Evolutionary conservation across 2,329 filamentous ascomycete genomes (phyloP), one percentile per base, ranked within the genome.

Genomic region (Alternaria gansuensis): DNA sequence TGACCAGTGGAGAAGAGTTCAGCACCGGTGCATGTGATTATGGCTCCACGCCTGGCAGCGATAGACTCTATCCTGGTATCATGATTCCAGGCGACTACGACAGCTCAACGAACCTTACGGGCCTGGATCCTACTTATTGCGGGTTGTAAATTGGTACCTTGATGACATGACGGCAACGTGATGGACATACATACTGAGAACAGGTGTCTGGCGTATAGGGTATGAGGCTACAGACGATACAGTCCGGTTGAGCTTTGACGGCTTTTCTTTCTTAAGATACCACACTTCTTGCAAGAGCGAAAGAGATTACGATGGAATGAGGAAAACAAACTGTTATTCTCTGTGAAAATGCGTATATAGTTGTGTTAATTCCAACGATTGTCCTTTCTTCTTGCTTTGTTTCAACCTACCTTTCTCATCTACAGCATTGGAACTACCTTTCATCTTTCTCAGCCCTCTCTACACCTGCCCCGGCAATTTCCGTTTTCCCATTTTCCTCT

Each of bases 1-100:
- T 87, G 57, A 85, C 80, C 14, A 85, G 84, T 14, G 82, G 84
- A 2, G 82, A 82, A 51, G 74, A 78, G 44, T 78, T 78, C 60
- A 73, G 68, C 33, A 70, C 65, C 33, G 70, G 67, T 23, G 51
- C 59, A n/a, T 72, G 66, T 31, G 73, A 75, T 2, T 73, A 66
- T 39, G 70, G 65, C 1, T 66, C 67, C 7, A 71, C 72, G 23
- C 70, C 73, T 8, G 66, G 70, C 4, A 72, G 69, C 50, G 75
- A 77, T 31, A 63, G 66, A 28, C 54, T 75, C n/a, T 78, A 76
- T 46, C 65, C 70, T 28, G 69, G 73, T 11, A 75, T 77, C 33
- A 71, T 77, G 67, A 76, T 78, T 43, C 75, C 75, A 0, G 73
- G 59, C 3, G 59, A 61, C 41, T 61, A 78, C 33, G 68, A 77